phyloP scores from a whole-genome alignment of 2,329 filamentous ascomycete genomes.

The Cladophialophora chaetospira region DNA sequence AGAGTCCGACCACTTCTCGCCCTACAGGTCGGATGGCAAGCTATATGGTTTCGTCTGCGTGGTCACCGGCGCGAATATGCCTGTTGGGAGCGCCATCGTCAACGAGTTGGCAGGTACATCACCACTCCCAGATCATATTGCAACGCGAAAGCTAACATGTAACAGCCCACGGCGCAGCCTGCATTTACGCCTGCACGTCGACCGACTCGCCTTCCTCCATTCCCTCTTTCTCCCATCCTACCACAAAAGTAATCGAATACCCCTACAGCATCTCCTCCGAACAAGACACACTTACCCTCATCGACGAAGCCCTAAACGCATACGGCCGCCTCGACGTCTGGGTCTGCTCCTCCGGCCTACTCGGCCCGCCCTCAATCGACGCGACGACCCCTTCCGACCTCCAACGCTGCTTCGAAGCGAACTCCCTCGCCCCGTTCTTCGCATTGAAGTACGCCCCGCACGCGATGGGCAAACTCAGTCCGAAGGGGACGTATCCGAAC shows the following conservation, averaged over 20 bases:
- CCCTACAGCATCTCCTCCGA: conserved; percentile 62
- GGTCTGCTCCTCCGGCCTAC: conserved; percentile 60
- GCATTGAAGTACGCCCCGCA: conserved; percentile 65
- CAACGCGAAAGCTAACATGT: neutral
- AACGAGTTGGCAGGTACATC: conserved; percentile 56
- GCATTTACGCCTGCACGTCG: conserved; percentile 53
- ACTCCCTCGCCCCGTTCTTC: conserved; percentile 64
- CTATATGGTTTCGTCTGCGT: conserved; percentile 67
- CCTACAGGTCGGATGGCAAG: conserved; percentile 61
- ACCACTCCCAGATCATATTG: neutral
- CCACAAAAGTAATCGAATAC: conserved; percentile 64
- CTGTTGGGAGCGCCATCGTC: conserved; percentile 62
- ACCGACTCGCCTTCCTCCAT: conserved; percentile 22
- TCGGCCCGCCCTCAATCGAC: conserved; percentile 60
- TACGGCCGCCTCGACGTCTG: conserved; percentile 64
- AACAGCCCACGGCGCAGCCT: conserved; percentile 64
- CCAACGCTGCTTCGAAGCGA: conserved; percentile 61
- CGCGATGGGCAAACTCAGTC: conserved; percentile 63
- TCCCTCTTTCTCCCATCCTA: conserved; percentile 46
- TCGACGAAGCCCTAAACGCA: conserved; percentile 64
- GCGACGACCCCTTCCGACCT: conserved; percentile 59
- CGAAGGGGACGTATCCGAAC: conserved; percentile 59
- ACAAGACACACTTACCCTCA: conserved; percentile 61
- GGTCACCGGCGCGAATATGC: conserved; percentile 63
- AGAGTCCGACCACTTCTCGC: conserved; percentile 56